These are phyloP conservation scores for Pseudonitzschia pungens DNA, from an alignment of 108 stramenopile genomes.

Conservation along the genomic window DNA sequence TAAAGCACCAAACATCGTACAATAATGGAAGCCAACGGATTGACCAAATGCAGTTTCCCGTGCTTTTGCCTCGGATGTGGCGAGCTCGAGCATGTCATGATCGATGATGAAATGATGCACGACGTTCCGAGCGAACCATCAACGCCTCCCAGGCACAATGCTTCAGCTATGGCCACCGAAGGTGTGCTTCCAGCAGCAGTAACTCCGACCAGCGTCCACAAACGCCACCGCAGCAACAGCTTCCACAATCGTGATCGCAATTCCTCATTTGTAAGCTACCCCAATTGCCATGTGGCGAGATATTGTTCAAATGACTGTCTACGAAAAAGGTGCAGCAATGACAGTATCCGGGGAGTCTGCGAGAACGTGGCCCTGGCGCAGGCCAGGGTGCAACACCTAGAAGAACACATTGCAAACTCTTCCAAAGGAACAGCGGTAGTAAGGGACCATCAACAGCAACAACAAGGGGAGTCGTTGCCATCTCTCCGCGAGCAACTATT, in stretches of 20 bases:
- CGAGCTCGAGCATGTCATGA: neutral
- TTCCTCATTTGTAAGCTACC: neutral
- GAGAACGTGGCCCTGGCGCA: neutral
- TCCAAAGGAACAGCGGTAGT: neutral
- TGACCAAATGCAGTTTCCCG: neutral
- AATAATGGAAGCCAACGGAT: conserved; percentile 8
- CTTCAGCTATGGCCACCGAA: neutral
- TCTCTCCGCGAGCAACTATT: conserved; percentile 8
- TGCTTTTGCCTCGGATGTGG: neutral
- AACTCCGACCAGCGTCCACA: neutral
- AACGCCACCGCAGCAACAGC: neutral
- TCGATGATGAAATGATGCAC: neutral
- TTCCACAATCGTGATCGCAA: neutral
- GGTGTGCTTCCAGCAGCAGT: neutral
- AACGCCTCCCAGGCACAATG: neutral
- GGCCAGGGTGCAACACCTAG: neutral
- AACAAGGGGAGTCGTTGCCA: neutral
- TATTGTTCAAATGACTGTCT: conserved; percentile 10
- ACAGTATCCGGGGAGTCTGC: neutral
- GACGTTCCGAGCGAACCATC: neutral
- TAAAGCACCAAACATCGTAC: too few relatives aligned
- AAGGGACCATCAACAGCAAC: neutral
- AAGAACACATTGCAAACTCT: neutral
- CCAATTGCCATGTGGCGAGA: neutral
- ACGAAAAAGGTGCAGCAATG: neutral